Base-by-base conservation (phyloP, 225 moss, liverwort and hornwort species). In the Anthoceros angustus region DNA sequence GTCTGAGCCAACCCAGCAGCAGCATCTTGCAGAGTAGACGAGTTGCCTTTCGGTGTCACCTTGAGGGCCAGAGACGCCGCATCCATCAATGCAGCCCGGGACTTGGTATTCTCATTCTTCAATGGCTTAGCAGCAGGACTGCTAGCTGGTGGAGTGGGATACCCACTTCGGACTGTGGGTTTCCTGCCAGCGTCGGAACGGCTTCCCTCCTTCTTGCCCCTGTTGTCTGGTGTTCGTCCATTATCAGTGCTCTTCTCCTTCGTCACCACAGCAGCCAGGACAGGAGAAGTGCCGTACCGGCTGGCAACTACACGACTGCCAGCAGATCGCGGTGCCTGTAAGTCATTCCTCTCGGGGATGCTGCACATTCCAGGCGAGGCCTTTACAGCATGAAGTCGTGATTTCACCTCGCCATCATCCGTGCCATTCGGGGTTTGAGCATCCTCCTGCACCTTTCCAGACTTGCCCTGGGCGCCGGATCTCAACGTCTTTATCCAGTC, bases 401-500 rank as follows among this genome's bases (percentile, higher is more conserved):
- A 23, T 55, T 55, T 55, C 7, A 15, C 55, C 55, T 15, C 55
- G 14, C 5, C 55, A 7, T 6, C 55, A 20, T 55, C 14, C 55
- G 14, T 20, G 23, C n/a, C 7, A 23, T 7, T 55, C 1, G 6
- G n/a, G 12, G 18, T 23, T 55, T 55, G 55, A 55, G 18, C 55
- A 18, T 55, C 55, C 55, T 18, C 55, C 18, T 55, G 46, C 55
- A 18, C n/a, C 55, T 8, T 55, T 18, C n/a, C 8, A 55, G 8
- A 18, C 7, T 18, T 15, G 8, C 60, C 76, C 62, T 62, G 23
- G 61, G 63, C 72, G 15, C 75, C 79, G 4, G 75, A 77, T 48
- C 84, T 82, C 41, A 90, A 71, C 42, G 76, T 74, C 72, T 90
- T 94, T 10, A 94, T 77, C 87, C 90, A 94, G 50, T 94, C 87